Conservation (phyloP, 441 rosid species). For the Populus hybrid region DNA sequence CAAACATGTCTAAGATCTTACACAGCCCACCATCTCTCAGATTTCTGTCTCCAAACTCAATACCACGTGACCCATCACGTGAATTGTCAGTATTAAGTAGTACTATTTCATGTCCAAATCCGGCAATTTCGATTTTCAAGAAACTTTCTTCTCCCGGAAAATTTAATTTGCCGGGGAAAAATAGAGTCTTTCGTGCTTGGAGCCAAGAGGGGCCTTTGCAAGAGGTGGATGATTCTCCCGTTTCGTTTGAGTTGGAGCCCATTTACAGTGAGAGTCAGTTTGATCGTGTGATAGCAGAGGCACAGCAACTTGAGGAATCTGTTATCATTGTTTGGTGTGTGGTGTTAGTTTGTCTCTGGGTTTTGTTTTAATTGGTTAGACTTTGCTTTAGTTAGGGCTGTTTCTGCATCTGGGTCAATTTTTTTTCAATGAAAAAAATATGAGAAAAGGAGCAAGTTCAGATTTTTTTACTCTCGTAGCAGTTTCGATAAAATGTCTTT, state of each 20-base stretch:
- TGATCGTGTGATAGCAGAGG: constrained; percentile 67
- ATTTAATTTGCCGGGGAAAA: not conserved
- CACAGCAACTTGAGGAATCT: constrained; percentile 61
- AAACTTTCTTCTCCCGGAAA: not conserved
- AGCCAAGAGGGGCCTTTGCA: constrained; percentile 38
- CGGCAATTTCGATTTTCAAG: not conserved
- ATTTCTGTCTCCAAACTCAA: not conserved
- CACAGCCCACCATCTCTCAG: not conserved
- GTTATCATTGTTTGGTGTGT: constrained; percentile 71
- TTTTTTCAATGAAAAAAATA: not conserved
- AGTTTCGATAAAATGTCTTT: not conserved
- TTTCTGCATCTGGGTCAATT: not conserved
- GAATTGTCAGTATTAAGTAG: not conserved
- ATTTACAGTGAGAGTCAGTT: constrained; percentile 59
- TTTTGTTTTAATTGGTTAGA: not conserved
- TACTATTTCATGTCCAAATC: not conserved
- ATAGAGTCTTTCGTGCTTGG: constrained; percentile 30
- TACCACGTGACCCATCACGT: not conserved
- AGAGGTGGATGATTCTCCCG: constrained; percentile 56
- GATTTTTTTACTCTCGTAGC: not conserved
- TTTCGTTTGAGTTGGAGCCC: constrained; percentile 47
- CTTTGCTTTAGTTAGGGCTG: not conserved
- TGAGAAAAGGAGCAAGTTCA: not conserved
- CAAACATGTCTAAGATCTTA: not conserved
- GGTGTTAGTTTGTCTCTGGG: not conserved